Percentiles rank a stretch among this genome's conserved stretches.
phyloP scores from a whole-genome alignment of 2,329 filamentous ascomycete species.

The Sodiomyces alkalinus region DNA sequence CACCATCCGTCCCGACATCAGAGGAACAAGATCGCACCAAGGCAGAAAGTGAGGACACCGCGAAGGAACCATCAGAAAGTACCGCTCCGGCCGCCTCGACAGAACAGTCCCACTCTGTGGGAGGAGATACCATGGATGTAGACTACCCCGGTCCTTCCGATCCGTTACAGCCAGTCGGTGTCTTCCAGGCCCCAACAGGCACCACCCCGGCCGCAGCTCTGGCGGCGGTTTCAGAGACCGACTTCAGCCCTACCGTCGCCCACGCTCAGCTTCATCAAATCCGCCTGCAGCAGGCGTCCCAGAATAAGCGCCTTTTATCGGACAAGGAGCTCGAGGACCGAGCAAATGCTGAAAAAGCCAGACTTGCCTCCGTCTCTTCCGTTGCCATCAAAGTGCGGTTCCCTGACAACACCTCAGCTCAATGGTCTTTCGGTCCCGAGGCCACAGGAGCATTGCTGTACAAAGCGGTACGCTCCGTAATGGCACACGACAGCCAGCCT shows the following conservation, averaged over 20 bases:
- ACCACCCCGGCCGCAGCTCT: constrained; percentile 62
- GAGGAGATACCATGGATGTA: constrained; percentile 14
- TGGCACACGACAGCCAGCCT: constrained; percentile 46
- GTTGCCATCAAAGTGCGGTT: constrained; percentile 72
- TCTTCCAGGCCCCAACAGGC: constrained; percentile 67
- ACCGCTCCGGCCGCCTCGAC: not conserved
- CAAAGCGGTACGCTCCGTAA: constrained; percentile 54
- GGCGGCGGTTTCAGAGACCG: constrained; percentile 50
- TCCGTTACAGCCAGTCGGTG: constrained; percentile 38
- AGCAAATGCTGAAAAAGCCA: constrained; percentile 48
- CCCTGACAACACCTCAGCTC: constrained; percentile 68
- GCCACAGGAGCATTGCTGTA: constrained; percentile 63
- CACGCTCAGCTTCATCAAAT: constrained; percentile 65
- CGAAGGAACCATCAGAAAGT: not conserved
- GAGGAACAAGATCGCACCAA: no score
- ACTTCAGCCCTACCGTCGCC: constrained; percentile 61
- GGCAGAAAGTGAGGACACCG: no score
- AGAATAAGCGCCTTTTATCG: constrained; percentile 66
- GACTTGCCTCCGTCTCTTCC: constrained; percentile 47
- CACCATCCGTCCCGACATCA: not conserved
- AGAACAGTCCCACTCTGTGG: constrained; percentile 1
- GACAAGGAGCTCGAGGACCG: constrained; percentile 67
- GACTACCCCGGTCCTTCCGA: constrained; percentile 13
- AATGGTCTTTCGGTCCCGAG: constrained; percentile 51
- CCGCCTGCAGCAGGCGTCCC: constrained; percentile 41